Base-by-base conservation (phyloP, 2,329 filamentous ascomycete genomes). In the Aureobasidium lini region DNA sequence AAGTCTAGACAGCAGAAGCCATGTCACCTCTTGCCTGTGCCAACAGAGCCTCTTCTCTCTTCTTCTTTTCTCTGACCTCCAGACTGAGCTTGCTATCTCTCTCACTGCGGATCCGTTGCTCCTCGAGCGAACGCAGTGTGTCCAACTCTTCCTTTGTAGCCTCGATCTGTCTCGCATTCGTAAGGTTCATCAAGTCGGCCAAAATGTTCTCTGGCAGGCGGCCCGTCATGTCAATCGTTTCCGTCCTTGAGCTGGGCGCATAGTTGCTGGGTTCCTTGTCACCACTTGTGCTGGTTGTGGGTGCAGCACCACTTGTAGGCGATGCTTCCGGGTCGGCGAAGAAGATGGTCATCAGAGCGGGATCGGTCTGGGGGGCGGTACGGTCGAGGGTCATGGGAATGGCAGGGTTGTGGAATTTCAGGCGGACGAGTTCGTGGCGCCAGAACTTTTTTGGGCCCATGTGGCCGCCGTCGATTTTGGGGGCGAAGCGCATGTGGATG, bases 401-500 rank as follows among this genome's bases (percentile, higher is more conserved):
- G 11, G 84, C 77, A 0, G 94, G 94, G 73, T 99, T 99, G 80
- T 95, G 88, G 77, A 86, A 99, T 80, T 99, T 96, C 65, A 99
- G 80, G 60, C 90, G 84, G 23, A 90, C 89, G 49, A 97, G 85
- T 71, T 85, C 87, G 62, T 86, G 79, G 64, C 83, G 84, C 89
- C 90, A 96, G 81, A 99, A 96, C 77, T 90, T 90, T 69, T 92
- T 84, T 60, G 88, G 81, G 49, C 89, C 89, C 71, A 85, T 80
- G 72, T 93, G 87, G 47, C 88, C 89, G 53, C 82, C 80, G 47
- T 84, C 77, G 61, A 84, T 77, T 64, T 76, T 81, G 48, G 71
- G 69, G 52, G 85, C 84, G 71, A 92, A 91, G 67, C 89, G 83
- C 75, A 94, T 73, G 70, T 89, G 84, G 77, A 94, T 86, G 70